Base-by-base conservation (phyloP, 1,284 basidiomycete species). In the Ustilago trichophora region DNA sequence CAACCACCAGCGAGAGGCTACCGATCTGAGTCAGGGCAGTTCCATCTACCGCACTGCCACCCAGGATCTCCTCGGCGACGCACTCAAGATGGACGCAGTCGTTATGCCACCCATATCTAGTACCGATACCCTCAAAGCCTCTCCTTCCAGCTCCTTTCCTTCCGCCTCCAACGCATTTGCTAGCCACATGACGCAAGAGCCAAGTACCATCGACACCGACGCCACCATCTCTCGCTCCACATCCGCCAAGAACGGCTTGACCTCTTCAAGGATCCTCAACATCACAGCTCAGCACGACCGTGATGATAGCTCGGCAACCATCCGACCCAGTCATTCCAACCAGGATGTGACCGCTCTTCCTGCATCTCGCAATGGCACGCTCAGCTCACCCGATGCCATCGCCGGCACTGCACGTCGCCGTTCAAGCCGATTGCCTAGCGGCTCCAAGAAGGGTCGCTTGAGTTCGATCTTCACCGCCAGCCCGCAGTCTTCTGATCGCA, bases 241-340 rank as follows among this genome's bases (percentile, higher is more conserved):
- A 3, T 67, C 56, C 13, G 27, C 45, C 16, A 59, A 52, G 32
- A 36, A 15, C 6, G 62, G 31, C 6, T 35, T 59, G 9, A 48
- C 47, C 5, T 35, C 49, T 3, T 50, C 38, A 12, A 34, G 21
- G 3, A 35, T 46, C 8, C 31, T 16, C 11, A 41, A 15, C 18
- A 37, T 45, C 18, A 29, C 44, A 26, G 27, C 34, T 12, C 48
- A 54, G 21, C 70, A 73, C 31, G 56, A 49, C n/a, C 45, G 60
- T 3, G 60, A 70, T 19, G 59, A 73, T 36, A 72, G 65, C 49
- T 55, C 51, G 4, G 69, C 69, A 0, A 72, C 69, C 10, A 65
- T 72, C 31, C 31, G 50, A 19, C 62, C 67, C 10, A 53, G 43
- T n/a, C 40, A 53, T 16, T 50, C 47, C 1, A 36, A 36, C 7